These are phyloP conservation scores for Acrocalymma vagum DNA, from an alignment of 2,329 filamentous ascomycete species.

Conservation along the genomic window DNA sequence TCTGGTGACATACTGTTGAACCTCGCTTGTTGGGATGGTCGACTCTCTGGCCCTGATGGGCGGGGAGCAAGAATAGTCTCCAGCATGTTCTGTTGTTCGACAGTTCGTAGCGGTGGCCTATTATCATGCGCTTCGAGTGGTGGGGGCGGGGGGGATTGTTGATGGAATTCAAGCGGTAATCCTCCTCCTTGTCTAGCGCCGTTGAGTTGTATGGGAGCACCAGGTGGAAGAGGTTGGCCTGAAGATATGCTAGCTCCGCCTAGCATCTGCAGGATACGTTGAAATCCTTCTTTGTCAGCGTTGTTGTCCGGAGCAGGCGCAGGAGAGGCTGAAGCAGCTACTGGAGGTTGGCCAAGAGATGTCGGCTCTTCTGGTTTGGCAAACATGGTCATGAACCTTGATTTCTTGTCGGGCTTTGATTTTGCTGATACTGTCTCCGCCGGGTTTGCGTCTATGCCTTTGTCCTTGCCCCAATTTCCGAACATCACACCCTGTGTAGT, in stretches of 20 bases:
- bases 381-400: constrained; percentile 83
- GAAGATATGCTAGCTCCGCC: constrained; percentile 56
- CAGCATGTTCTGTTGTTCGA: constrained; percentile 46
- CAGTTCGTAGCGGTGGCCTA: constrained; percentile 32
- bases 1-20: constrained; percentile 47
- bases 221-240: constrained; percentile 22
- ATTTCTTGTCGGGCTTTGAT: constrained; percentile 72
- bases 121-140: constrained; percentile 32
- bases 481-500: constrained; percentile 82
- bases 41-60: constrained; percentile 36
- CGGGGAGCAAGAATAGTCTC: constrained; percentile 46
- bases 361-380: constrained; percentile 49
- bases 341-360: constrained; percentile 19
- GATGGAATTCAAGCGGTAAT: constrained; percentile 40
- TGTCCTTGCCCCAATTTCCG: constrained; percentile 64
- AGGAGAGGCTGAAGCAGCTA: constrained; percentile 28
- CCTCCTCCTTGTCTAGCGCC: constrained; percentile 38
- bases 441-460: constrained; percentile 46
- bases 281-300: constrained; percentile 86
- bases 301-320: constrained; percentile 51
- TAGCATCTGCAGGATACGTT: constrained; percentile 82
- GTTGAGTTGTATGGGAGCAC: constrained; percentile 32
- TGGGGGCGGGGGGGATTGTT: constrained; percentile 39
- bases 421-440: constrained; percentile 43
- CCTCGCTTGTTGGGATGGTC: constrained; percentile 37